Evolutionary conservation across 352 stramenopile genomes (phyloP).

Genomic region (Peronospora tabacina): DNA sequence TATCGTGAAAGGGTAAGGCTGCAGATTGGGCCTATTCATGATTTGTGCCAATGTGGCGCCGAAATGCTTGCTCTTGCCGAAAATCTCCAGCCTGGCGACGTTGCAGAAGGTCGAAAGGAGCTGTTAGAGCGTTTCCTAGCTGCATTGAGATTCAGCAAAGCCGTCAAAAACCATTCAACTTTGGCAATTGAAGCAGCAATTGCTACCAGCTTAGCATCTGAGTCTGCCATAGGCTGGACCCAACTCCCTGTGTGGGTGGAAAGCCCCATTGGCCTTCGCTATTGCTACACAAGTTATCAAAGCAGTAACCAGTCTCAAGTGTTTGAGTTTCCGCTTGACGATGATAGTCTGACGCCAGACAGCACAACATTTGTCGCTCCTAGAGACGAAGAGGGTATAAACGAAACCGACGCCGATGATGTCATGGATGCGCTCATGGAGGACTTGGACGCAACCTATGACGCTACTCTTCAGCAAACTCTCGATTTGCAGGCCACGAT

Average conservation of each 20-base stretch:
- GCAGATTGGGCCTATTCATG: constrained; percentile 44
- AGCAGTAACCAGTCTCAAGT: constrained; percentile 21
- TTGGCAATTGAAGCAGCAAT: constrained; percentile 26
- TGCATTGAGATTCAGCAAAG: constrained; percentile 38
- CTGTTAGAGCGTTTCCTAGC: constrained; percentile 34
- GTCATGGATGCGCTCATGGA: constrained; percentile 42
- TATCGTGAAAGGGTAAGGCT: constrained; percentile 63
- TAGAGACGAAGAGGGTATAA: constrained; percentile 17
- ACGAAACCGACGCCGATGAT: constrained; percentile 20
- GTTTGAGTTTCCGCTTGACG: constrained; percentile 39
- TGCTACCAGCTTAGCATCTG: constrained; percentile 7
- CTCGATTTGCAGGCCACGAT: constrained; percentile 39
- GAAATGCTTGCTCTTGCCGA: constrained; percentile 42
- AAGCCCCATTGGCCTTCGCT: constrained; percentile 40
- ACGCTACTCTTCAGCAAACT: constrained; percentile 25
- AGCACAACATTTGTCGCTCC: constrained; percentile 29
- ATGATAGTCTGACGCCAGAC: constrained; percentile 33
- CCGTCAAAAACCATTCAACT: constrained; percentile 39
- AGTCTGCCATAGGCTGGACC: constrained; percentile 23
- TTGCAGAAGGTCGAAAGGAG: constrained; percentile 1
- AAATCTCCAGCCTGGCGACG: constrained; percentile 18
- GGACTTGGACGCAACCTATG: constrained; percentile 44
- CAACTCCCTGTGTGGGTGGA: constrained; percentile 34
- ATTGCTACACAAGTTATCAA: constrained; percentile 26
- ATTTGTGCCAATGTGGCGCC: constrained; percentile 51